These are phyloP conservation scores for Esteya vermicola DNA, from an alignment of 2,329 filamentous ascomycete species.

Conservation along the genomic window DNA sequence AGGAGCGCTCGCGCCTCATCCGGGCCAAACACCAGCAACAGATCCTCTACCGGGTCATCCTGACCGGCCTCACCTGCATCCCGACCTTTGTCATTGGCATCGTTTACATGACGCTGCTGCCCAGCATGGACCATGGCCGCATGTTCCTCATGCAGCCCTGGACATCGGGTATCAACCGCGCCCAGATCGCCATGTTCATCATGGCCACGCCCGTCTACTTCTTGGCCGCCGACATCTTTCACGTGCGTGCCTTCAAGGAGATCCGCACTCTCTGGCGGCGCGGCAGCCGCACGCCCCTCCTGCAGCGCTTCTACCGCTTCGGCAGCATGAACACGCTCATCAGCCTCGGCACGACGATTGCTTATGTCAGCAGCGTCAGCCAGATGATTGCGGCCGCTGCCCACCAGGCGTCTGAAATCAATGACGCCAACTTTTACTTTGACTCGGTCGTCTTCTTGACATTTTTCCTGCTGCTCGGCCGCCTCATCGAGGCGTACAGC, in stretches of 20 bases:
- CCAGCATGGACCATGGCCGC: constrained; percentile 40
- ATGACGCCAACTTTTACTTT: constrained; percentile 57
- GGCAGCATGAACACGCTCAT: constrained; percentile 96
- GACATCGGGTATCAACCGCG: constrained; percentile 57
- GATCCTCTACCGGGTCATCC: constrained; percentile 53
- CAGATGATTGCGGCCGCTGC: constrained; percentile 55
- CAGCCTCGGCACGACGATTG: constrained; percentile 74
- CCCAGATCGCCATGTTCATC: constrained; percentile 67
- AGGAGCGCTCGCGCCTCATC: constrained; percentile 65
- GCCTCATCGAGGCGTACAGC: constrained; percentile 77
- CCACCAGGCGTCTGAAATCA: constrained; percentile 20
- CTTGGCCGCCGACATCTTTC: constrained; percentile 74
- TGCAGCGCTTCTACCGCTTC: constrained; percentile 76
- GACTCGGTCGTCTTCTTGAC: constrained; percentile 89
- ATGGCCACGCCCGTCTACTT: constrained; percentile 80
- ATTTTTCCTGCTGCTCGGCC: constrained; percentile 63
- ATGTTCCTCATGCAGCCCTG: constrained; percentile 57
- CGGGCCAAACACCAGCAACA: constrained; percentile 54
- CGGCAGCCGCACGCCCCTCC: constrained; percentile 56
- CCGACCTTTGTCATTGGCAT: constrained; percentile 81
- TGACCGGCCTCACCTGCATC: constrained; percentile 57
- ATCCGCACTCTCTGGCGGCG: constrained; percentile 63
- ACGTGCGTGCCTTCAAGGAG: constrained; percentile 65
- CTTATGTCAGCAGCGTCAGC: constrained; percentile 69
- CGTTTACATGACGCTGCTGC: constrained; percentile 75